These are phyloP conservation scores for Fusarium sp. DNA, from an alignment of 2,329 filamentous ascomycete genomes.

Conservation along the genomic window DNA sequence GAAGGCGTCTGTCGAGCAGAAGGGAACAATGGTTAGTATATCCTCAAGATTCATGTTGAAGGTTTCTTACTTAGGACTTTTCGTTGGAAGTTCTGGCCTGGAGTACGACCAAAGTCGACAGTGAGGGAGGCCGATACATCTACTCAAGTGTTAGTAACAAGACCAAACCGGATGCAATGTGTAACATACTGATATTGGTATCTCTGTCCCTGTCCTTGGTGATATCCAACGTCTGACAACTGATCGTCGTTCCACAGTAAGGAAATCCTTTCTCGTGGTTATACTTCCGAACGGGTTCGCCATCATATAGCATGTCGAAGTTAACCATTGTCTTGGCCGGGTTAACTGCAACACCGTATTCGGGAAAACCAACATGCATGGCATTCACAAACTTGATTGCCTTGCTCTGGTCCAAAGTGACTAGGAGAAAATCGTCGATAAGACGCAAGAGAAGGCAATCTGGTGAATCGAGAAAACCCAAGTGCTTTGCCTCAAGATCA, in stretches of 20 bases:
- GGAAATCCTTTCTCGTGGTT: constrained; percentile 69
- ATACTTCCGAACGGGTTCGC: constrained; percentile 62
- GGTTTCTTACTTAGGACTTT: constrained; percentile 74
- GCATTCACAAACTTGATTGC: constrained; percentile 78
- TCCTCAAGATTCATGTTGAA: not conserved
- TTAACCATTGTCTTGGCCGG: constrained; percentile 84
- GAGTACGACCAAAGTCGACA: constrained; percentile 76
- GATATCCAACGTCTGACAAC: constrained; percentile 80
- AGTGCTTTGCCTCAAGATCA: constrained; percentile 76
- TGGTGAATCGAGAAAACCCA: constrained; percentile 70
- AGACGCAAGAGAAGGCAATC: constrained; percentile 80
- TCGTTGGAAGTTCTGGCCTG: constrained; percentile 81
- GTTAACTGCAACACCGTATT: constrained; percentile 85
- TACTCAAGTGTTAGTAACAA: constrained; percentile 10
- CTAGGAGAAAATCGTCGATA: constrained; percentile 92
- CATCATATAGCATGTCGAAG: constrained; percentile 74
- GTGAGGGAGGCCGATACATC: constrained; percentile 77
- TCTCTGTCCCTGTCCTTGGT: constrained; percentile 71
- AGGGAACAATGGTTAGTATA: not conserved
- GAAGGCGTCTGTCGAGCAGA: constrained; percentile 66
- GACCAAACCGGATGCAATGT: not conserved
- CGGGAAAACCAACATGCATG: constrained; percentile 82
- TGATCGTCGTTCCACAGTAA: constrained; percentile 86
- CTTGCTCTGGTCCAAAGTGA: constrained; percentile 75
- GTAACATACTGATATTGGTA: constrained; percentile 60